These are phyloP conservation scores for Aspergillus ibericus DNA, from an alignment of 2,329 filamentous ascomycete genomes.

Conservation along the genomic window DNA sequence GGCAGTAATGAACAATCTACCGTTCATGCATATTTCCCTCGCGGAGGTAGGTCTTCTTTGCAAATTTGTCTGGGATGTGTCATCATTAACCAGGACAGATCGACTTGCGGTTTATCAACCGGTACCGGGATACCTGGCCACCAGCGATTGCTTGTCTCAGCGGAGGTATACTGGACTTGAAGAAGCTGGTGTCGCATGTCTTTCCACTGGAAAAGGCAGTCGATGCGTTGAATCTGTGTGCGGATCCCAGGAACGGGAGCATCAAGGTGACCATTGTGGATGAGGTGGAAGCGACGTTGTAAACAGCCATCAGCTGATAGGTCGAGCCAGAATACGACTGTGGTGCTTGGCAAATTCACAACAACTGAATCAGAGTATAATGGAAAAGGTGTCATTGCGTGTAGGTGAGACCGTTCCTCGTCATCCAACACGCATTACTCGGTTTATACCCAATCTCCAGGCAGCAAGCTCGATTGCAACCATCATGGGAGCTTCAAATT, in stretches of 20 bases:
- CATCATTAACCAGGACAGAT: conserved; percentile 47
- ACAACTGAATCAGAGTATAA: background rate
- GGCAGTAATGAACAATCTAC: conserved; percentile 63
- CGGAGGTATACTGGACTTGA: conserved; percentile 61
- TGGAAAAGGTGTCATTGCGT: no score
- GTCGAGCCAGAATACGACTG: background rate
- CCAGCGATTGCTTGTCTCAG: conserved; percentile 62
- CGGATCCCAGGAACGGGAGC: conserved; percentile 54
- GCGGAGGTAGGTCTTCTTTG: conserved; percentile 46
- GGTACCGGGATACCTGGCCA: conserved; percentile 70
- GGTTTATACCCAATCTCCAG: no score
- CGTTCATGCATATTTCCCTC: conserved; percentile 66
- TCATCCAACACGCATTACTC: no score
- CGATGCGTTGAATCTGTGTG: conserved; percentile 57
- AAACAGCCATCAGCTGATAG: background rate
- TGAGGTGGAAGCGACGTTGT: conserved; percentile 34
- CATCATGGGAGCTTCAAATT: no score
- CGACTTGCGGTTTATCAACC: conserved; percentile 68
- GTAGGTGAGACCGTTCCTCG: no score
- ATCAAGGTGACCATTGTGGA: conserved; percentile 65
- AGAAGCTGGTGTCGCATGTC: conserved; percentile 62
- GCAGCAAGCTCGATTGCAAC: no score
- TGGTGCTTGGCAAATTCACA: background rate
- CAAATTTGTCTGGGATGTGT: background rate
- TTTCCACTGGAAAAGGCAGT: conserved; percentile 63